phyloP scores from a whole-genome alignment of 2,329 filamentous ascomycete species.

The Sporothrix brasiliensis region DNA sequence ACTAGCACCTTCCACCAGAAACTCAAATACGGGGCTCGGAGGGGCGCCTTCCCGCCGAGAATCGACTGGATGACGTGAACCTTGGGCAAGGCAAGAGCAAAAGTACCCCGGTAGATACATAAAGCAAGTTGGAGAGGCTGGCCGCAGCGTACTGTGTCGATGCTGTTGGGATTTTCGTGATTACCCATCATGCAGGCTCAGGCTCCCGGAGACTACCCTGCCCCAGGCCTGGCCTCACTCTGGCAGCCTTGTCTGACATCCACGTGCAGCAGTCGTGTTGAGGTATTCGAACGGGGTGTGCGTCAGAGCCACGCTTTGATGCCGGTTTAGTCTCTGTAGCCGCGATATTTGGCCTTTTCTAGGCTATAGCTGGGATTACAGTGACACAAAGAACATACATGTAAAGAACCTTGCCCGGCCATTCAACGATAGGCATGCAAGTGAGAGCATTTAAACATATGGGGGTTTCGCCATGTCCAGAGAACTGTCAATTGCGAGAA shows the following conservation, averaged over 20 bases:
- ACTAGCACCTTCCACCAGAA: constrained; percentile 11
- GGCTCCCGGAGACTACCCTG: neutral
- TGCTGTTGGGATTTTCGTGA: neutral
- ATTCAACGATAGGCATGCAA: neutral
- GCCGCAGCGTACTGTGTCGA: too few relatives aligned
- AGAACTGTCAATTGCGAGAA: neutral
- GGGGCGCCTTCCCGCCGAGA: constrained; percentile 6
- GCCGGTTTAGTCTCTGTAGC: neutral
- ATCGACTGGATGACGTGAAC: constrained; percentile 1
- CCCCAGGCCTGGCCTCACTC: neutral
- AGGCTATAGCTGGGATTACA: neutral
- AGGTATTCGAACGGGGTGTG: neutral
- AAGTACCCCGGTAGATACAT: constrained; percentile 10
- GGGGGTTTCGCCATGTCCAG: neutral
- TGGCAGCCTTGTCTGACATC: neutral
- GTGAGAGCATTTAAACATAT: neutral
- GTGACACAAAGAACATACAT: neutral
- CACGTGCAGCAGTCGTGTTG: neutral
- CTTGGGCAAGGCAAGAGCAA: neutral
- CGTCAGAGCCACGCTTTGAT: neutral
- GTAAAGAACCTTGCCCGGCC: neutral
- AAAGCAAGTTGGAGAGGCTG: neutral
- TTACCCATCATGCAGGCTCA: constrained; percentile 20
- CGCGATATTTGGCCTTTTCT: neutral
- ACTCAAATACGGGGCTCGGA: constrained; percentile 8